Evolutionary conservation across 257 asterid genomes (phyloP).

Genomic region (Salvia splendens): DNA sequence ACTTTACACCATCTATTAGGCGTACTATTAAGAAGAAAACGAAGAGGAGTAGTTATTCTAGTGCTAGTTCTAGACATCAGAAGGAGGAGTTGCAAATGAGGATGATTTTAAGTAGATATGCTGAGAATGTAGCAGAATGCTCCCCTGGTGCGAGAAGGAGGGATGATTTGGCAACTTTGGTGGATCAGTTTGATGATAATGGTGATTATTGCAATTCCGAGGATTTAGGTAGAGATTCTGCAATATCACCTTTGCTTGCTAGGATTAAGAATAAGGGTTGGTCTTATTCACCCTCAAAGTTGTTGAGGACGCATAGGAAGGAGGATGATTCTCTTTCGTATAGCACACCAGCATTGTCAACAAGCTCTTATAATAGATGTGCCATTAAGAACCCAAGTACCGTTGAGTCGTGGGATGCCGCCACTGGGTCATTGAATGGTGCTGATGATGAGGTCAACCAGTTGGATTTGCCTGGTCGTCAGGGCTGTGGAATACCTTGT

Average conservation of each 20-base stretch:
- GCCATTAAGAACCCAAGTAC: slow-evolving; percentile 65
- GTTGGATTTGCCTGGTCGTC: slow-evolving; percentile 74
- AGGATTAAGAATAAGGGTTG: slow-evolving; percentile 62
- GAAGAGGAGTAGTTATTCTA: slow-evolving; percentile 47
- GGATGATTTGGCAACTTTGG: slow-evolving; percentile 64
- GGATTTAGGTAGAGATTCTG: slow-evolving; percentile 62
- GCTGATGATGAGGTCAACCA: slow-evolving; percentile 82
- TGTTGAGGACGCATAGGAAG: slow-evolving; percentile 53
- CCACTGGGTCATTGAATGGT: slow-evolving; percentile 71
- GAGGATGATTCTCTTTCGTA: slow-evolving; percentile 73
- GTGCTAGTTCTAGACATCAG: slow-evolving; percentile 44
- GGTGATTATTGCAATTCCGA: slow-evolving; percentile 71
- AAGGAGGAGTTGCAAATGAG: slow-evolving; percentile 54
- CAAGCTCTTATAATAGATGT: slow-evolving; percentile 67
- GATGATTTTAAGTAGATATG: slow-evolving; percentile 42
- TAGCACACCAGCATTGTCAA: slow-evolving; percentile 78
- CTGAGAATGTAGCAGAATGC: slow-evolving; percentile 45
- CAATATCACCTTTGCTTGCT: slow-evolving; percentile 74
- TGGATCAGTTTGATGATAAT: slow-evolving; percentile 74
- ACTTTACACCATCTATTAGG: slow-evolving; percentile 66
- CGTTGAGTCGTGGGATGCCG: slow-evolving; percentile 87
- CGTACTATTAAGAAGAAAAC: slow-evolving; percentile 62
- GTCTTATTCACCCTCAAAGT: slow-evolving; percentile 53
- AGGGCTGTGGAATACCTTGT: slow-evolving; percentile 97
- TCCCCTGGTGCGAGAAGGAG: slow-evolving; percentile 47